Percentiles rank a stretch among this genome's conserved stretches.
phyloP scores from a whole-genome alignment of 805 yeast genomes.

The Millerozyma miso region DNA sequence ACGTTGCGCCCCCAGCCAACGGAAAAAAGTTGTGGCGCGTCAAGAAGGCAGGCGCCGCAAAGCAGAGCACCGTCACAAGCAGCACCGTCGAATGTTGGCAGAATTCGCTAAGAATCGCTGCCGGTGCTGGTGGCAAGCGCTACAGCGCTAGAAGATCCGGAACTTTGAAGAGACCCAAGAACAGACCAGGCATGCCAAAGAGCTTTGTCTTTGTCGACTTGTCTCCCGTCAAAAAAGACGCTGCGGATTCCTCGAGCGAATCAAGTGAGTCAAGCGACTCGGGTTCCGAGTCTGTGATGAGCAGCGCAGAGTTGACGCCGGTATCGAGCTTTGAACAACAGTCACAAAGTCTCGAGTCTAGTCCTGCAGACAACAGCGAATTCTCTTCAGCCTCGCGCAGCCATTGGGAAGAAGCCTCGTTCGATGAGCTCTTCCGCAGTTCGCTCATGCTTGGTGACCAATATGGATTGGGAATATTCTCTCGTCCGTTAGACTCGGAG shows the following conservation, averaged over 20 bases:
- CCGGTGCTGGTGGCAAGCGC: conserved; percentile 34
- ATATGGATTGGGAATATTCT: conserved; percentile 9
- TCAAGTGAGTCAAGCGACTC: conserved; percentile 5
- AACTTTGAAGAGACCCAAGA: conserved; percentile 41
- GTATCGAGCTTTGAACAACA: conserved; percentile 6
- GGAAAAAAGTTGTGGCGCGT: conserved; percentile 45
- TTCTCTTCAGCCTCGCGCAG: not conserved
- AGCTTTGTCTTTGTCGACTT: conserved; percentile 44
- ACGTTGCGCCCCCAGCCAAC: conserved; percentile 35
- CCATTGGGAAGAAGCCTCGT: not conserved
- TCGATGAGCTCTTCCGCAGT: not conserved
- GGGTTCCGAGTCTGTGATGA: conserved; percentile 1
- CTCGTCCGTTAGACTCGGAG: conserved; percentile 14
- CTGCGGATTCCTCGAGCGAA: conserved; percentile 5
- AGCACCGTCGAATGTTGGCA: conserved; percentile 33
- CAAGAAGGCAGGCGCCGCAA: conserved; percentile 21
- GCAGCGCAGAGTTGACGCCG: not conserved
- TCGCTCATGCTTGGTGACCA: not conserved
- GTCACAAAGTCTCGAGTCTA: conserved; percentile 4
- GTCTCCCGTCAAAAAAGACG: conserved; percentile 34
- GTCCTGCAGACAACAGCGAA: not conserved
- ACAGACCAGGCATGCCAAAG: conserved; percentile 42
- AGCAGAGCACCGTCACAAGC: conserved; percentile 3
- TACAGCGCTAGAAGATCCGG: conserved; percentile 30
- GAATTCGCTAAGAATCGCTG: conserved; percentile 33